Percentiles rank a stretch among this genome's conserved stretches.
Evolutionary conservation across 331 rosid species (phyloP).

Genomic region (Spiraea crenata): DNA sequence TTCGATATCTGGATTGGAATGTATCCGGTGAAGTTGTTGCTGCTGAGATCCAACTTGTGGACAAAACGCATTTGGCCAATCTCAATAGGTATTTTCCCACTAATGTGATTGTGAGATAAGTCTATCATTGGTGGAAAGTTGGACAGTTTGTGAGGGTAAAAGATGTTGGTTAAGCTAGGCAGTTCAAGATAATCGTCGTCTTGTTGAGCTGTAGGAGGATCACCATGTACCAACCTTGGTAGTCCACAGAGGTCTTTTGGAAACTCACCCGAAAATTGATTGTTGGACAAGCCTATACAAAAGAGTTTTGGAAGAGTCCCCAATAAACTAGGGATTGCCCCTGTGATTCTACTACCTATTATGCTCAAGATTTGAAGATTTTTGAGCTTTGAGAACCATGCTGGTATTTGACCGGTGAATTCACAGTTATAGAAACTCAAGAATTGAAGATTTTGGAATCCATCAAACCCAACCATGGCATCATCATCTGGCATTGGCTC

Average conservation of each 20-base stretch:
- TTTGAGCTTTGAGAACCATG: background rate
- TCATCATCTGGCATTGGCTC: too few species aligned
- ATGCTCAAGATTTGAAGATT: background rate
- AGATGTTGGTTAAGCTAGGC: background rate
- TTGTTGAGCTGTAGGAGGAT: background rate
- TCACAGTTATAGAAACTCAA: too few species aligned
- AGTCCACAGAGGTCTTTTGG: background rate
- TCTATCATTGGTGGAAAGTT: background rate
- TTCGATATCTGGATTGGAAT: background rate
- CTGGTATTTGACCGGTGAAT: too few species aligned
- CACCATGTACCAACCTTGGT: background rate
- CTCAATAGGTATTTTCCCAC: background rate
- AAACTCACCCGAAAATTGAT: background rate
- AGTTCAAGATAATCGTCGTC: too few species aligned
- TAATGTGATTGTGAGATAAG: background rate
- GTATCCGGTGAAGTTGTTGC: background rate
- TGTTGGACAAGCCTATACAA: background rate
- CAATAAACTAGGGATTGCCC: background rate
- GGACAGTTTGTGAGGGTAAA: background rate
- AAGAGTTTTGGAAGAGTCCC: background rate
- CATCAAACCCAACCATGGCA: too few species aligned
- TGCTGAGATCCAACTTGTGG: background rate
- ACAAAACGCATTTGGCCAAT: background rate
- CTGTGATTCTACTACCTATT: background rate
- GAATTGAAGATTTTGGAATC: too few species aligned